These are phyloP conservation scores for Sporothrix variecibatus DNA, from an alignment of 2,329 filamentous ascomycete genomes.

Conservation along the genomic window DNA sequence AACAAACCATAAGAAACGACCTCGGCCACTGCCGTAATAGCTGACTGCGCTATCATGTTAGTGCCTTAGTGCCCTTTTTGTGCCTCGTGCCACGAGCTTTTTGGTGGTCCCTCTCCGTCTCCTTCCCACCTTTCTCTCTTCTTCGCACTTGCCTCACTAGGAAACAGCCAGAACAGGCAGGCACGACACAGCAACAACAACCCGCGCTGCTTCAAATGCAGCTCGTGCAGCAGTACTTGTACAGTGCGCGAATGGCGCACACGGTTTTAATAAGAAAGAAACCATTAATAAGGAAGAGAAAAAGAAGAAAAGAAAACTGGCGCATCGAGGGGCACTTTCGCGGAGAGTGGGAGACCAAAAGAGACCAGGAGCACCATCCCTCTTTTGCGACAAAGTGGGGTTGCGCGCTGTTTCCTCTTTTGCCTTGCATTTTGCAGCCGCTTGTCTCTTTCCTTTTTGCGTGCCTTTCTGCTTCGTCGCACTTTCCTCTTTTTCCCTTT, in stretches of 20 bases:
- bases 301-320: not conserved
- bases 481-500: not conserved
- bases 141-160: not conserved
- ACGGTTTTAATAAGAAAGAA: not conserved
- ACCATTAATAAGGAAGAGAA: not conserved
- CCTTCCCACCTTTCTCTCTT: not conserved
- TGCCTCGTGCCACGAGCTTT: slow-evolving; percentile 12
- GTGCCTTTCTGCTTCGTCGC: not conserved
- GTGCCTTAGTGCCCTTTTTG: not conserved
- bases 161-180: slow-evolving; percentile 10
- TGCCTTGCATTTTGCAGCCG: slow-evolving; percentile 15
- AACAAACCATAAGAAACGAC: not conserved
- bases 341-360: not conserved
- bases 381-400: slow-evolving; percentile 17
- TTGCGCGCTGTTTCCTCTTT: not conserved
- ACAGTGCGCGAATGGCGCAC: not conserved
- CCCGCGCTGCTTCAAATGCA: too few species aligned
- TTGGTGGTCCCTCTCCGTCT: not conserved
- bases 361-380: not conserved
- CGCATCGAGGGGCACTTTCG: not conserved
- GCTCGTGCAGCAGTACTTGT: not conserved
- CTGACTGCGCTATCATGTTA: slow-evolving; percentile 11
- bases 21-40: slow-evolving; percentile 15
- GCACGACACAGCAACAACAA: not conserved
- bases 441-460: not conserved